Evolutionary conservation across 306 rosid genomes (phyloP), one percentile per base, ranked within the genome.

Genomic region (Lotus japonicus): DNA sequence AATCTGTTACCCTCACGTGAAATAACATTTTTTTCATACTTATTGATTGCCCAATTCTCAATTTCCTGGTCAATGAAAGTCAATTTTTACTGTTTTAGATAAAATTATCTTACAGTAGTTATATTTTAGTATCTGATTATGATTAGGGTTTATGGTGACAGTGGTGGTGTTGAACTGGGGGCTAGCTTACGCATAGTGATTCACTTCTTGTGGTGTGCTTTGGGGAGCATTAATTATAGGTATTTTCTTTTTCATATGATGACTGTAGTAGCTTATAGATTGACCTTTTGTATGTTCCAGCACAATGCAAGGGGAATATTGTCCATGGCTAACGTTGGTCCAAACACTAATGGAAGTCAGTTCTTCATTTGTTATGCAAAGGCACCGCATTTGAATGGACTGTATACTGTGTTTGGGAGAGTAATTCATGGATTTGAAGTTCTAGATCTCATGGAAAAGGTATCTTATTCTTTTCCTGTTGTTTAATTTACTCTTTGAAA

Each of bases 401-500:
- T 84, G 51, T 88, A 94, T 71, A 90, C 97, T 13, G 81, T 90
- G 54, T 90, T 94, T 79, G 99, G 99, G 16, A 80, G 81, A 80
- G 99, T 90, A 7, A 94, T 94, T 56, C 99, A 94, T 78, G 97
- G 99, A 43, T 94, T 94, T 70, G 99, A 94, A 87, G 95, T 94
- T 60, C 92, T 94, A 58, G 97, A 94, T 79, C 80, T 94, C 79
- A 94, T 94, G 97, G 99, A 94, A 83, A 94, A 94, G 99, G 96
- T 90, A 82, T 13, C 41, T 54, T 43, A 18, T 42, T 68, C 55
- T 48, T 53, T 63, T 57, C 6, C 33, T 45, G 5, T 7, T 39
- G 11, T 8, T 53, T 7, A 44, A 11, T 2, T 51, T 65, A n/a
- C 5, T 13, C 9, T 23, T 12, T n/a, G 3, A 2, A 21, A 1